These are phyloP conservation scores for Xylaria bambusicola DNA, from an alignment of 495 filamentous ascomycete species.

Conservation along the genomic window DNA sequence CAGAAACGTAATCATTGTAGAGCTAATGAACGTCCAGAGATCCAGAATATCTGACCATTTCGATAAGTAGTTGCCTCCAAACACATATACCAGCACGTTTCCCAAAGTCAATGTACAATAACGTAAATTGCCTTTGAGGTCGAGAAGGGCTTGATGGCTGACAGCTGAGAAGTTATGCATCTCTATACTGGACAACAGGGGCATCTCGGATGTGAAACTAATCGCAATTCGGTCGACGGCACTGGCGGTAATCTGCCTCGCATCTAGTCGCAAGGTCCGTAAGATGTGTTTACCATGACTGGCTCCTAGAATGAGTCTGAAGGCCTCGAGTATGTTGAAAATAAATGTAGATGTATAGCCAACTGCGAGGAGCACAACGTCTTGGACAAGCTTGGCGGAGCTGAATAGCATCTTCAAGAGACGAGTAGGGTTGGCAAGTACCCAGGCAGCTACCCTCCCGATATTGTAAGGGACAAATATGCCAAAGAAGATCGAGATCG, in stretches of 20 bases:
- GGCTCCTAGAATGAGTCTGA: slow-evolving; percentile 23
- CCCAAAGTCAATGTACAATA: slow-evolving; percentile 29
- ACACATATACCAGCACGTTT: slow-evolving; percentile 29
- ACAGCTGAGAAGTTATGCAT: slow-evolving; percentile 51
- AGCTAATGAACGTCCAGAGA: not conserved
- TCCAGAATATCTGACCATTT: slow-evolving; percentile 21
- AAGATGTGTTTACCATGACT: slow-evolving; percentile 24
- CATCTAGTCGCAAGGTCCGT: slow-evolving; percentile 20
- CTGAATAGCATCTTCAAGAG: slow-evolving; percentile 70
- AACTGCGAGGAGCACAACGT: slow-evolving; percentile 42
- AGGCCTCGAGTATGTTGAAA: slow-evolving; percentile 27
- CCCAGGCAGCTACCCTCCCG: slow-evolving; percentile 78
- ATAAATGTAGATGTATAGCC: slow-evolving; percentile 33
- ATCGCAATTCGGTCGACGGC: slow-evolving; percentile 42
- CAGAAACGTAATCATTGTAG: not conserved
- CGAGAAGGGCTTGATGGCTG: slow-evolving; percentile 48
- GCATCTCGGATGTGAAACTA: slow-evolving; percentile 41
- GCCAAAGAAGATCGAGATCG: slow-evolving; percentile 77
- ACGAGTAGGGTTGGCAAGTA: slow-evolving; percentile 76
- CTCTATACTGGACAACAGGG: slow-evolving; percentile 41
- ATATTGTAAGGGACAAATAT: slow-evolving; percentile 90
- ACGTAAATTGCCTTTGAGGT: slow-evolving; percentile 38
- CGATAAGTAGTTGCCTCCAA: slow-evolving; percentile 34
- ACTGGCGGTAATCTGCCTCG: slow-evolving; percentile 23
- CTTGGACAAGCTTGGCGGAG: slow-evolving; percentile 67